phyloP scores from a whole-genome alignment of 192 early-diverging fungal genomes.

The Coemansia sp. region DNA sequence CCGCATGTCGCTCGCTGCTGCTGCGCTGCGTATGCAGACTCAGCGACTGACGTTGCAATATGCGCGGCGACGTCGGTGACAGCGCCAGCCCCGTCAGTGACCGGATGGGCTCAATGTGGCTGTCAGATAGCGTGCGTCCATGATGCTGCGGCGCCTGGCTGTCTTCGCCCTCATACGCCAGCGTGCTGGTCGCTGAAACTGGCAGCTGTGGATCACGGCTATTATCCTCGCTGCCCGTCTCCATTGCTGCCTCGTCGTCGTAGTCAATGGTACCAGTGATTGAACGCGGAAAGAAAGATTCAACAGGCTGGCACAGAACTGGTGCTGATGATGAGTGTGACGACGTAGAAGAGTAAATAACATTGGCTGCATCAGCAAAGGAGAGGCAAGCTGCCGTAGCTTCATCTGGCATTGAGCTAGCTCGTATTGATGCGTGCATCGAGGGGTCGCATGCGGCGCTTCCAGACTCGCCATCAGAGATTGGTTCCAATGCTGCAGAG shows the following conservation, averaged over 20 bases:
- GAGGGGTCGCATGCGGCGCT: constrained; percentile 1
- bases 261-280: neutral
- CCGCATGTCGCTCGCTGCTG: constrained; percentile 4
- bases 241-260: constrained; percentile 11
- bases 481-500: neutral
- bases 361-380: neutral
- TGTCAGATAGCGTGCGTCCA: constrained; percentile 15
- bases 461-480: constrained; percentile 1
- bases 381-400: constrained; percentile 1
- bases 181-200: constrained; percentile 9
- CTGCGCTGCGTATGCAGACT: constrained; percentile 8
- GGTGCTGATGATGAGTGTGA: constrained; percentile 5
- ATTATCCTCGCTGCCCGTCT: constrained; percentile 11
- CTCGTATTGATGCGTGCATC: constrained; percentile 1
- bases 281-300: neutral
- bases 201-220: constrained; percentile 9
- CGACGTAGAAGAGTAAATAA: constrained; percentile 8
- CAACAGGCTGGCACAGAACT: neutral
- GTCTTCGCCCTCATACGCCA: neutral
- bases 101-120: constrained; percentile 33
- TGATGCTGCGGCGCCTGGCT: constrained; percentile 4
- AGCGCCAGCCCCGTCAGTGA: constrained; percentile 41
- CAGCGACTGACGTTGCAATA: constrained; percentile 15
- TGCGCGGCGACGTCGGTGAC: constrained; percentile 16
- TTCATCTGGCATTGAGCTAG: constrained; percentile 10